These are phyloP conservation scores for Globisporangium carolinianum DNA, from an alignment of 352 stramenopile genomes.

Conservation along the genomic window DNA sequence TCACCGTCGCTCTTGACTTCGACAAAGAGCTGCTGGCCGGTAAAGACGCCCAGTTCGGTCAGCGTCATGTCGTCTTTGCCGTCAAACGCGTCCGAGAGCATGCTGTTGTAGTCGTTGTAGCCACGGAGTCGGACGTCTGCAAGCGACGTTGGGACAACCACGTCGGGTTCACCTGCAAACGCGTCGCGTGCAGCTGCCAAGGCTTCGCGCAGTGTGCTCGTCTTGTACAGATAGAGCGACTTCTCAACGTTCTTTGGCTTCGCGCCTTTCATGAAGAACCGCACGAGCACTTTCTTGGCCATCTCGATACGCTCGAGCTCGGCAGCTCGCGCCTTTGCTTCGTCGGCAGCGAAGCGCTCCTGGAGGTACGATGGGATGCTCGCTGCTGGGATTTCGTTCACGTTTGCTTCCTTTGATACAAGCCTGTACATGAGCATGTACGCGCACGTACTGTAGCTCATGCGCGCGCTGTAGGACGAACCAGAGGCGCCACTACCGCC, in stretches of 20 bases:
- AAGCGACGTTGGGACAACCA: slow-evolving; percentile 34
- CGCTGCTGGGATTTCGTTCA: slow-evolving; percentile 49
- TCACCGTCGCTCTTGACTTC: slow-evolving; percentile 57
- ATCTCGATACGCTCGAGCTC: slow-evolving; percentile 67
- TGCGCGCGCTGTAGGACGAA: slow-evolving; percentile 34
- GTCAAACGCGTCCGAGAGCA: slow-evolving; percentile 60
- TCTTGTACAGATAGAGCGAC: slow-evolving; percentile 69
- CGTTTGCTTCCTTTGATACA: slow-evolving; percentile 57
- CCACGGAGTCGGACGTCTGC: slow-evolving; percentile 55
- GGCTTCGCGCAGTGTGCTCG: slow-evolving; percentile 49
- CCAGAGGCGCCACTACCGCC: slow-evolving; percentile 39
- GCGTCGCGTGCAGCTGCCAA: slow-evolving; percentile 34
- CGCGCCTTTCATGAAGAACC: slow-evolving; percentile 75
- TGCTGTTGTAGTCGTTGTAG: slow-evolving; percentile 75
- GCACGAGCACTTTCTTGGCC: slow-evolving; percentile 68
- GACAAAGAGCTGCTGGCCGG: slow-evolving; percentile 66
- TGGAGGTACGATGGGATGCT: slow-evolving; percentile 65
- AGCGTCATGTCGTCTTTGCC: slow-evolving; percentile 48
- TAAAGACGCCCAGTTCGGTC: slow-evolving; percentile 51
- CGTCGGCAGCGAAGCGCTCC: slow-evolving; percentile 57
- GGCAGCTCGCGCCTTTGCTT: slow-evolving; percentile 43
- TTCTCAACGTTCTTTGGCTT: slow-evolving; percentile 65
- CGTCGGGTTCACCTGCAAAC: slow-evolving; percentile 50
- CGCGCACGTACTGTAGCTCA: slow-evolving; percentile 73
- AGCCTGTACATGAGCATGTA: slow-evolving; percentile 91